These are phyloP conservation scores for Penicillium cinerascens DNA, from an alignment of 495 filamentous ascomycete species.

Conservation along the genomic window DNA sequence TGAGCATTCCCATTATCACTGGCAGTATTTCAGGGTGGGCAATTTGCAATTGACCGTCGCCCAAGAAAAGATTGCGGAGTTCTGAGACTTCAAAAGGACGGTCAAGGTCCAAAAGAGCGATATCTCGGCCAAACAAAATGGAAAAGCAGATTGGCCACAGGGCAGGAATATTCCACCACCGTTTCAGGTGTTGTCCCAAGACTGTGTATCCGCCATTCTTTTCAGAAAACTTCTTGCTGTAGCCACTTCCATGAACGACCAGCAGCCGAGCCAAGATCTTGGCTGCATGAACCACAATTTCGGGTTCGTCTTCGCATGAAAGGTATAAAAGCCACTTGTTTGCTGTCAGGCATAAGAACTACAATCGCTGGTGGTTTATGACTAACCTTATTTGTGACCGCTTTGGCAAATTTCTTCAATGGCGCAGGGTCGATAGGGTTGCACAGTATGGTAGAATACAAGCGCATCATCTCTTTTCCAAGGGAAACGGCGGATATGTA, in stretches of 20 bases:
- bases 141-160: conserved; percentile 90
- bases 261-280: conserved; percentile 88
- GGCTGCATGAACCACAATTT: conserved; percentile 74
- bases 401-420: conserved; percentile 85
- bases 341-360: conserved; percentile 13
- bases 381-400: conserved; percentile 91
- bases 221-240: conserved; percentile 77
- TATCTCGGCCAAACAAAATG: conserved; percentile 79
- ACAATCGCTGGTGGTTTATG: not conserved
- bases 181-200: conserved; percentile 73
- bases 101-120: conserved; percentile 69
- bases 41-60: conserved; percentile 54
- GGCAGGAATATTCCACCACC: conserved; percentile 83
- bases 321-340: conserved; percentile 90
- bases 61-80: conserved; percentile 65
- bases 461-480: conserved; percentile 69
- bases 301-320: conserved; percentile 79
- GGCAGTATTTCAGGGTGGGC: conserved; percentile 75
- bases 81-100: conserved; percentile 68
- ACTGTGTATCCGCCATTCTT: conserved; percentile 84
- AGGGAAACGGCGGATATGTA: conserved; percentile 49
- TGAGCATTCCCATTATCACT: conserved; percentile 85
- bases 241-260: conserved; percentile 70
- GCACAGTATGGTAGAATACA: conserved; percentile 83
- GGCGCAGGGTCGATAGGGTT: conserved; percentile 59